Evolutionary conservation across 495 filamentous ascomycete genomes (phyloP), one percentile per base, ranked within the genome.

Genomic region (Aspergillus wentii): DNA sequence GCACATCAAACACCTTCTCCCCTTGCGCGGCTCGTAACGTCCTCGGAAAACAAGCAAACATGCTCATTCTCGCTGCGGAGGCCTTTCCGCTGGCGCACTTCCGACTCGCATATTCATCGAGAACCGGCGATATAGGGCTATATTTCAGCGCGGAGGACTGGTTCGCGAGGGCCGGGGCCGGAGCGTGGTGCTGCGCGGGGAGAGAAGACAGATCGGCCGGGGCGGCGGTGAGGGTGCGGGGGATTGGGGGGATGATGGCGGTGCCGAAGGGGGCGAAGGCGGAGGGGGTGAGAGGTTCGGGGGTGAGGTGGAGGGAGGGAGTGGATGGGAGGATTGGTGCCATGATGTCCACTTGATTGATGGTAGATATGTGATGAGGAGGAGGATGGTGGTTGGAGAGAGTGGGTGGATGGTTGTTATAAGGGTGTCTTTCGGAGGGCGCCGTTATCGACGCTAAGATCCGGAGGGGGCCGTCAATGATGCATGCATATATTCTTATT

Each of bases 91-190:
- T 91, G 6, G 82, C 80, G n/a, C n/a, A n/a, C 5, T 83, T 75
- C 20, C 65, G 59, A 36, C 57, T 59, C 4, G 52, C 29, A 59
- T 94, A 94, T 37, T 75, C 63, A 56, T 95, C 76, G 23, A 62
- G 48, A 47, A 88, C 65, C 7, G 77, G 75, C 11, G 88, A 84
- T 35, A 95, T 78, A 51, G 85, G 75, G 41, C 77, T 74, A 68
- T 86, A 91, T 66, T 94, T 95, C 49, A 88, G 72, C 4, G 92
- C 91, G 29, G 82, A 82, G 49, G 82, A 80, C 68, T 98, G 92
- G 69, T 97, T 97, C 46, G 87, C 78, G 13, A 64, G 55, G 0
- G 73, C 64, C 5, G 67, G 59, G 2, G 43, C 34, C 8, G 64
- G 61, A 23, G 46, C 33, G 30, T 37, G 46, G 11, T 41, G 41